Base-by-base conservation (phyloP, 768 basidiomycete genomes). In the Termitomyces bulborhizus region DNA sequence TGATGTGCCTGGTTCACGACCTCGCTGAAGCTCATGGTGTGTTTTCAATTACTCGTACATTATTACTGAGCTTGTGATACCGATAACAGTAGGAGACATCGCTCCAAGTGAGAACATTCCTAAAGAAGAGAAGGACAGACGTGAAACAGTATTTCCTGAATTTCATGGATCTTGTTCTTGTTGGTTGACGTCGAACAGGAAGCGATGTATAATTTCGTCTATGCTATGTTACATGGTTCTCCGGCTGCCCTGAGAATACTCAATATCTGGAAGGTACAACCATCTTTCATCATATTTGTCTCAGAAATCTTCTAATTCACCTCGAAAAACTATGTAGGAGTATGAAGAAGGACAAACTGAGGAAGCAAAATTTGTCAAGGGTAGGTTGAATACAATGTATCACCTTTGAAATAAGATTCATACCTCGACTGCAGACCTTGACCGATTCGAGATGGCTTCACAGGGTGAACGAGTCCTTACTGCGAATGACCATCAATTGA, bases 1-100 rank as follows among this genome's bases (percentile, higher is more conserved):
- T 94, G 90, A 86, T 98, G 81, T 84, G 84, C 18, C 61, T 96
- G 36, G 91, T 97, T 13, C 96, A 99, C 65, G 96, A 99, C 70
- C 80, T 99, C 13, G 95, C 95, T 6, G 96, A 99, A 69, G 96
- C 96, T 1, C 89, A 93, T 77, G 88, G 91, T 86, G 47, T 37
- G 56, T 48, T 21, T 37, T n/a, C 15, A 7, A 2, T 5, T 26
- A 29, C 9, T 40, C 4, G 7, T 40, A 13, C 9, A 49, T 27
- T 7, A 27, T 15, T 16, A 39, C 26, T 49, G 37, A 27, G 16
- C n/a, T 40, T 26, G 4, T 12, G 29, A 40, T 18, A 40, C 26
- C 27, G 36, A 24, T 18, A 5, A 46, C 64, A 85, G 96, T 98
- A 5, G 96, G 96, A 4, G 96, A 98, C 65, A 98, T 98, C 56